Evolutionary conservation across 257 asterid species (phyloP).

Genomic region (Phtheirospermum japonicum): DNA sequence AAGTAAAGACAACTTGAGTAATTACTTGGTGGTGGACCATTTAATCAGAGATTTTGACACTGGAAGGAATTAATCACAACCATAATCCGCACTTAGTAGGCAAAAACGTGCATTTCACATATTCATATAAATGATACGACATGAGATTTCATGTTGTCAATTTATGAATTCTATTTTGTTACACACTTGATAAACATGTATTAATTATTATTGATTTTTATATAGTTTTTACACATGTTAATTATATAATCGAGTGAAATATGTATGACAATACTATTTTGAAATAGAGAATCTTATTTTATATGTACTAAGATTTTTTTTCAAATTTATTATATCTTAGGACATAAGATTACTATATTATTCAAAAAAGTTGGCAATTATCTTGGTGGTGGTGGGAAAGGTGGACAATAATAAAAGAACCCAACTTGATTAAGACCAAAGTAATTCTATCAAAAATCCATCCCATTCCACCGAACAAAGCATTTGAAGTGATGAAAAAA

Average conservation of each 20-base stretch:
- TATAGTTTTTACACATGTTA: no score
- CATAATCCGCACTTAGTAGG: not conserved
- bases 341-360: constrained; percentile 27
- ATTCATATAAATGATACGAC: not conserved
- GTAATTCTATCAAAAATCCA: constrained; percentile 27
- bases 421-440: constrained; percentile 34
- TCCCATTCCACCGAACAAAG: constrained; percentile 33
- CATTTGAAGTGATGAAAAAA: no score
- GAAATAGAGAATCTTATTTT: no score
- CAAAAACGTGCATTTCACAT: not conserved
- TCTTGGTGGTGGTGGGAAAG: constrained; percentile 21
- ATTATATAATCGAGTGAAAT: no score
- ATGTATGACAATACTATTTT: no score
- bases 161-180: no score
- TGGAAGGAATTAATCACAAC: not conserved
- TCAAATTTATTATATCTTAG: constrained; percentile 24
- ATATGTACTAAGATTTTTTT: no score
- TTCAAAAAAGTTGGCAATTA: constrained; percentile 12
- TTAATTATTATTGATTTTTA: no score
- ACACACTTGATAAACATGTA: no score
- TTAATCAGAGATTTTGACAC: not conserved
- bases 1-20: constrained; percentile 35
- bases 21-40: constrained; percentile 3
- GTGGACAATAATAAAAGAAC: constrained; percentile 15
- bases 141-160: no score